Base-by-base conservation (phyloP, 2,329 filamentous ascomycete genomes). In the Colletotrichum sojae region DNA sequence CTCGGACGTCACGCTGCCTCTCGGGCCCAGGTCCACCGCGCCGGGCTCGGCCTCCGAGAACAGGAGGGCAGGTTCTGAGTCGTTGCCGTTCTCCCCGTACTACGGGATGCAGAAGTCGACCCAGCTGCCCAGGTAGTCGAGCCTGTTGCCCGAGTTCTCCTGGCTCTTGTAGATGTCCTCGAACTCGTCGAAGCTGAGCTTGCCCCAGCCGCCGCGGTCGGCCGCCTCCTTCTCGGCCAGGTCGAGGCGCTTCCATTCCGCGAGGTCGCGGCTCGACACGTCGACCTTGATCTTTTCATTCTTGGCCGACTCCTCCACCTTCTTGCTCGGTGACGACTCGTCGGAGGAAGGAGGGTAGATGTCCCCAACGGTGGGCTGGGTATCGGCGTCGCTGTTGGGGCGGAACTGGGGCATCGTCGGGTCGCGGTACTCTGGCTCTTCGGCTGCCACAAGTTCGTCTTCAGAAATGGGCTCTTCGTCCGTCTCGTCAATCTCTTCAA, bases 91-190 rank as follows among this genome's bases (percentile, higher is more conserved):
- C 31, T 18, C 20, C 25, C 39, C 63, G 45, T 45, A 31, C 78
- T 84, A 89, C 15, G 89, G 89, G 73, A 92, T 91, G 78, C 89
- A 92, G 77, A 91, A 90, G 77, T 98, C 95, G 79, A 98, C 93
- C 95, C 95, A 98, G 75, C 90, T 93, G 69, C 93, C 93, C 54
- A 98, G 85, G 79, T 97, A 95, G 73, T 93, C 92, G 70, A 95
- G 85, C 61, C 91, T 83, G 76, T 90, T 89, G 15, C 86, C 87
- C 31, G 83, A 82, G 25, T 89, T 88, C 72, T 91, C 88, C 71
- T 90, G 86, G n/a, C 85, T 85, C 73, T 90, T 89, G 82, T 96
- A 94, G 57, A 91, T 90, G 46, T 83, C 83, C 75, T 93, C 90
- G 79, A 98, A 97, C 79, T 98, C 96, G 1, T 88, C 85, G 72